Conservation (phyloP, 805 yeast genomes). For the Teunomyces gatunensis region DNA sequence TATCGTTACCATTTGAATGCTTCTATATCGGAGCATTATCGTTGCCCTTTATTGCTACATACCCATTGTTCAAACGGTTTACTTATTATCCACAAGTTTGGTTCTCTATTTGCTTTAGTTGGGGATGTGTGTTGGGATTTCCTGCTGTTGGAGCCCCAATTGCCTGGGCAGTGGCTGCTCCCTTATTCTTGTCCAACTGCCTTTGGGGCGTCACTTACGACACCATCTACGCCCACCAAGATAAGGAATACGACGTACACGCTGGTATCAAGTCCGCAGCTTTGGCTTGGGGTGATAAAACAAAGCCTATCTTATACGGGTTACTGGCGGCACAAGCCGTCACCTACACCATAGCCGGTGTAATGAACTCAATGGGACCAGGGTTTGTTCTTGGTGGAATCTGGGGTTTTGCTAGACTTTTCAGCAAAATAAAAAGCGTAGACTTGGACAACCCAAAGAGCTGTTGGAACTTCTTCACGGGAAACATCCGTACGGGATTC, state of each 20-base stretch:
- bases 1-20: slow-evolving; percentile 75
- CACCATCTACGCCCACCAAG: slow-evolving; percentile 97
- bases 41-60: slow-evolving; percentile 73
- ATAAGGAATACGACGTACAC: slow-evolving; percentile 77
- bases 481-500: slow-evolving; percentile 76
- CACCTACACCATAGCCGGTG: slow-evolving; percentile 64
- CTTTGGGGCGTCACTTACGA: slow-evolving; percentile 96
- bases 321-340: slow-evolving; percentile 68
- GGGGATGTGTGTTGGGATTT: slow-evolving; percentile 94
- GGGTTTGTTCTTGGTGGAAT: slow-evolving; percentile 70
- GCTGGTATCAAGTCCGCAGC: slow-evolving; percentile 98
- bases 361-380: slow-evolving; percentile 79
- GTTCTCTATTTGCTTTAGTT: slow-evolving; percentile 78
- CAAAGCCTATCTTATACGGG: slow-evolving; percentile 66
- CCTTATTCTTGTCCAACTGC: slow-evolving; percentile 72
- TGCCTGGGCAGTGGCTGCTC: slow-evolving; percentile 70
- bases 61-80: slow-evolving; percentile 91
- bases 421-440: slow-evolving; percentile 66
- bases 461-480: slow-evolving; percentile 80
- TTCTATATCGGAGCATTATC: slow-evolving; percentile 81
- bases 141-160: slow-evolving; percentile 90
- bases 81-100: slow-evolving; percentile 93
- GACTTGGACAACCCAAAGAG: slow-evolving; percentile 73
- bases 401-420: slow-evolving; percentile 66
- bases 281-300: slow-evolving; percentile 82